Base-by-base conservation (phyloP, 371 early-diverging fungal species). In the Dentiscutata heterogama region DNA sequence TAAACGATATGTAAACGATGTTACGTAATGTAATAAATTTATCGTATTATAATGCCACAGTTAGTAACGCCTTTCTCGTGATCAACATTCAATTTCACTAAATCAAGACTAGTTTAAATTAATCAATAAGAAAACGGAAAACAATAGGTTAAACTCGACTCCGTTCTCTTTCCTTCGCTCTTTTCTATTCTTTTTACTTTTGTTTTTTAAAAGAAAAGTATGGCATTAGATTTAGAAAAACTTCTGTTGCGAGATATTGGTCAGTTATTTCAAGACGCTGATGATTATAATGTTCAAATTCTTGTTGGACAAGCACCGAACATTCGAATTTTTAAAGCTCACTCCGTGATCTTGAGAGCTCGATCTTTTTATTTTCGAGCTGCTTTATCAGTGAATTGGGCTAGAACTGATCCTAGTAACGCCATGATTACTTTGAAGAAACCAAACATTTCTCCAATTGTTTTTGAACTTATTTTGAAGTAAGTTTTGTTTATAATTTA, bases 381-480 rank as follows among this genome's bases (percentile, higher is more conserved):
- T 8, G 79, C 79, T 46, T 31, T 78, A 50, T 78, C 67, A 14
- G 31, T 42, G n/a, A 80, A 58, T 54, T 80, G 80, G 80, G 71
- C 60, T 10, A 80, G 35, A 53, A 80, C 68, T 31, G 72, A 80
- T 25, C 39, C 20, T 7, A 67, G 31, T 4, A 22, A 42, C 27
- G 42, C 29, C 22, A 64, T 80, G 50, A 53, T 73, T 27, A 58
- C 58, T 31, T 56, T 80, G 18, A 31, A 80, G 27, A 70, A 80
- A 53, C 58, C 80, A 68, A 80, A 80, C 20, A 68, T 80, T 42
- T 68, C 68, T 58, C 71, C 80, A 27, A 27, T 16, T 16, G 39
- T 80, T 5, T 80, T 80, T 58, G 80, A 80, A 51, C 27, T 80
- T 27, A 80, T 80, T 22, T 51, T 80, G 22, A 80, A 29, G 80